A percentile compares a stretch with the other conserved stretches of the same genome.
These are phyloP conservation scores for Sporopachydermia quercuum DNA, from an alignment of 805 yeast species.

Conservation along the genomic window DNA sequence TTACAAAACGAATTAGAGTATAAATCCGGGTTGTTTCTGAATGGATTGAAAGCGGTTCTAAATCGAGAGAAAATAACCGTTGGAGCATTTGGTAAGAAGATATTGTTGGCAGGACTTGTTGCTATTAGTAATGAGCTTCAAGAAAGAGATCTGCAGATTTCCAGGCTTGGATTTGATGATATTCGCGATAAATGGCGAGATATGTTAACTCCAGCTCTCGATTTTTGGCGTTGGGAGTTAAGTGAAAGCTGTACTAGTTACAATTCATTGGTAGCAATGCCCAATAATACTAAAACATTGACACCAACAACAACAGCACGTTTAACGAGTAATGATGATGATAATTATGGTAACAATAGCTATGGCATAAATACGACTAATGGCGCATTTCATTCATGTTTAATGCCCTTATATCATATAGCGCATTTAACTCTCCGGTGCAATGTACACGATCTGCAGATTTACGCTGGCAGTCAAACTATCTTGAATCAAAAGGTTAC, in stretches of 20 bases:
- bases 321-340: too few relatives aligned
- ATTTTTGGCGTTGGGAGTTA: conserved; percentile 32
- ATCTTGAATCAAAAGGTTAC: conserved; percentile 57
- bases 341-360: too few relatives aligned
- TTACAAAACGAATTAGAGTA: conserved; percentile 13
- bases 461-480: conserved; percentile 71
- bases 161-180: conserved; percentile 26
- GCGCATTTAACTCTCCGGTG: conserved; percentile 59
- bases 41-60: conserved; percentile 41
- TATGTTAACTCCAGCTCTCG: conserved; percentile 50
- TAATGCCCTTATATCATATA: conserved; percentile 55
- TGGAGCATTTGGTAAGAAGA: conserved; percentile 49
- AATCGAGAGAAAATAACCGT: conserved; percentile 33
- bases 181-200: conserved; percentile 51
- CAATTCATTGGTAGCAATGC: neutral
- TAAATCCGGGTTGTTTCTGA: conserved; percentile 30
- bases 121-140: conserved; percentile 61
- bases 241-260: conserved; percentile 2
- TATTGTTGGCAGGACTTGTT: conserved; percentile 49
- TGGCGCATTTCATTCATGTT: conserved; percentile 34
- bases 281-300: neutral
- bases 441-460: conserved; percentile 65
- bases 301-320: too few relatives aligned
- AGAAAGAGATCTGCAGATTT: conserved; percentile 49
- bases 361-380: conserved; percentile 7